These are phyloP conservation scores for Mrakia hoshinonis DNA, from an alignment of 768 basidiomycete genomes.

Conservation along the genomic window DNA sequence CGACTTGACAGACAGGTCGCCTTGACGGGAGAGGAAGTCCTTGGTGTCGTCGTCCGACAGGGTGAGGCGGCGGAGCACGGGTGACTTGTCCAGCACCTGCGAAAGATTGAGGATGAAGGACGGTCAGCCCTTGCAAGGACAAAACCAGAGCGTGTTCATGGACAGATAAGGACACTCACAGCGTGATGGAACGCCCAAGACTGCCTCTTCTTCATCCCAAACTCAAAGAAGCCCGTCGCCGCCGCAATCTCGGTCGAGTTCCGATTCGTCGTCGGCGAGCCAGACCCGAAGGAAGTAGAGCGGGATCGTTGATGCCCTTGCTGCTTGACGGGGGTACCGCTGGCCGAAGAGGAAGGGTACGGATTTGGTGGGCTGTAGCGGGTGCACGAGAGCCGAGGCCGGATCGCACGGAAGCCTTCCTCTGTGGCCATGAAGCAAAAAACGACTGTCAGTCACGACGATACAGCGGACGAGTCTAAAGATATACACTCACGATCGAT, in stretches of 20 bases:
- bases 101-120: neutral
- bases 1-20: slow-evolving; percentile 56
- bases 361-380: slow-evolving; percentile 42
- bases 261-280: too few species aligned
- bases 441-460: neutral
- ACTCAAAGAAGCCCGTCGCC: slow-evolving; percentile 51
- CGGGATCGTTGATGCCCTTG: slow-evolving; percentile 29
- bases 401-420: slow-evolving; percentile 64
- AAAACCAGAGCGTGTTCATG: neutral
- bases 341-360: neutral
- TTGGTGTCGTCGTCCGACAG: slow-evolving; percentile 58
- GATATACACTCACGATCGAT: slow-evolving; percentile 55
- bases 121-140: neutral
- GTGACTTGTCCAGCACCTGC: slow-evolving; percentile 44
- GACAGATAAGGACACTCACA: slow-evolving; percentile 49
- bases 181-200: slow-evolving; percentile 64
- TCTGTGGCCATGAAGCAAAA: slow-evolving; percentile 7
- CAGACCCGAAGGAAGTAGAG: slow-evolving; percentile 30
- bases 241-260: slow-evolving; percentile 35
- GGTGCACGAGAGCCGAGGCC: slow-evolving; percentile 54
- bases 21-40: slow-evolving; percentile 71
- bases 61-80: slow-evolving; percentile 61
- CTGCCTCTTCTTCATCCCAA: slow-evolving; percentile 54
- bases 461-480: neutral
- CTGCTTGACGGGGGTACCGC: slow-evolving; percentile 30